A percentile compares a stretch with the other conserved stretches of the same genome.
Conservation (phyloP, 148 eudicot genomes). For the Tetragonia tetragonoides region DNA sequence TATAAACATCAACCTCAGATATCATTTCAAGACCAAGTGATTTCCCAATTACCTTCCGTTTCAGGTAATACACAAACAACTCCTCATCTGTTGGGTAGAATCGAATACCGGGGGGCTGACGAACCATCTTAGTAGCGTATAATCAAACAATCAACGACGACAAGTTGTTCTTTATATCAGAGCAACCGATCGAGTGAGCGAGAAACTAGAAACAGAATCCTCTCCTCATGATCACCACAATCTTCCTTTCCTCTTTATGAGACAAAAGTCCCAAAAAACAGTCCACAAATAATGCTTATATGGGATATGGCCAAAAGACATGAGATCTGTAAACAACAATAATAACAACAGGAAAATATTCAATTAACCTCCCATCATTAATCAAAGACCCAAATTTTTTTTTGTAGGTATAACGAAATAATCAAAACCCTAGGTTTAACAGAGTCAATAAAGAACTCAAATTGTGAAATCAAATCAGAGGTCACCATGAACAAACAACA, state of each 20-base stretch:
- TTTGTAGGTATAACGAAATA: no score
- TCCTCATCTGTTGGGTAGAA: constrained; percentile 80
- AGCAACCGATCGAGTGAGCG: not conserved
- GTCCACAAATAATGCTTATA: not conserved
- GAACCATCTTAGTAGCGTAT: constrained; percentile 14
- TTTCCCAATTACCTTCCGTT: constrained; percentile 63
- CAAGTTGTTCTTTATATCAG: not conserved
- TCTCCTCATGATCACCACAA: not conserved
- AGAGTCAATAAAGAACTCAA: no score
- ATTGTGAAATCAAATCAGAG: no score
- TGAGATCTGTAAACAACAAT: not conserved
- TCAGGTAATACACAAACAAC: constrained; percentile 66
- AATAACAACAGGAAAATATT: not conserved
- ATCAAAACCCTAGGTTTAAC: no score
- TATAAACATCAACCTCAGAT: constrained; percentile 54
- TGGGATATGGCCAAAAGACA: not conserved
- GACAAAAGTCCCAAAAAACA: not conserved
- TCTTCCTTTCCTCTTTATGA: not conserved
- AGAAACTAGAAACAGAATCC: not conserved
- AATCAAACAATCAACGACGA: not conserved
- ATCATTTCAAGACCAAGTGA: constrained; percentile 37
- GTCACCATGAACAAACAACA: no score
- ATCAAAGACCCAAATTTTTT: not conserved
- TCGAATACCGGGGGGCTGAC: constrained; percentile 59
- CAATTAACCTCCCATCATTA: not conserved